Base-by-base conservation (phyloP, 495 filamentous ascomycete genomes). In the Cercophora newfieldiana region DNA sequence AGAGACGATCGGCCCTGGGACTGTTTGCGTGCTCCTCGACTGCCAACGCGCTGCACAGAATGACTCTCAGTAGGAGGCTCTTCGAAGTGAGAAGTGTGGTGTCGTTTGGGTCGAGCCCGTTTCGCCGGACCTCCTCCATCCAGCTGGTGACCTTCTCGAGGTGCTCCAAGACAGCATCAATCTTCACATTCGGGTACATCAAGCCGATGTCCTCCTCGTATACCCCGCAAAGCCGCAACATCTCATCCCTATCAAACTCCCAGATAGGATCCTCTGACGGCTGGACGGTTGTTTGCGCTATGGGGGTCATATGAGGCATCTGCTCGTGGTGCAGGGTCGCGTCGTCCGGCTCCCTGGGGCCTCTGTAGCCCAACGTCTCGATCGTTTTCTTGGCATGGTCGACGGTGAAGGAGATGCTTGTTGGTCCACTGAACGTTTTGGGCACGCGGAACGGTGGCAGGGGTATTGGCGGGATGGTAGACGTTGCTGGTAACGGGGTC, bases 331-430 rank as follows among this genome's bases (percentile, higher is more conserved):
- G 77, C 33, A 48, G 33, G 30, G 44, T 58, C 69, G 88, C 85
- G n/a, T 86, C 81, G 26, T 87, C 85, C 56, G 85, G 84, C 51
- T 90, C 89, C 16, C 75, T 69, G 0, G 78, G 69, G 0, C 80
- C 81, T 7, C 88, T 86, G 64, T 96, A 93, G 1, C 93, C 93
- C 92, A 97, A 96, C 63, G 87, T 92, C 67, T 94, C 90, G 24
- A 97, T 78, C 19, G 92, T 96, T 47, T 88, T 91, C 73, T 91
- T 92, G 24, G 93, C 93, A 4, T 96, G 90, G 68, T 93, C 90
- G 63, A 97, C 87, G 68, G 88, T 93, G 79, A 93, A 97, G 7
- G 88, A 87, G 8, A 88, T 90, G 79, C 91, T 94, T 0, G 92
- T 96, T 2, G 93, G 93, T 0, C 93, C 93, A 58, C 90, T 90